These are phyloP conservation scores for Quercus ilex DNA, from an alignment of 306 rosid genomes.

Conservation along the genomic window DNA sequence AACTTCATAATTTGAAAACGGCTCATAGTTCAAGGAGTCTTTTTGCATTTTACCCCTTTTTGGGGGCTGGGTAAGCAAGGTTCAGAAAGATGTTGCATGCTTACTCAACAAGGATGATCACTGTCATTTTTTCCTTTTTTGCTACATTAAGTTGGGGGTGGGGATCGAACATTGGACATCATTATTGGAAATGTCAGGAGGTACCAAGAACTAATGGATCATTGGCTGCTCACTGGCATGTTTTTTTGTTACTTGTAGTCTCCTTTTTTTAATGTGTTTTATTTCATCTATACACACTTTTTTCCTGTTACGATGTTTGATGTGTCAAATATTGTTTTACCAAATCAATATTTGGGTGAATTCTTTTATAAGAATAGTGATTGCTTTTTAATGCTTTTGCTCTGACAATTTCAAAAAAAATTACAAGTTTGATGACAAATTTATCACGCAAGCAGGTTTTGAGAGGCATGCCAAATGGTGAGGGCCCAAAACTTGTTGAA, in stretches of 20 bases:
- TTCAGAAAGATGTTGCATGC: no score
- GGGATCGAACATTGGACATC: no score
- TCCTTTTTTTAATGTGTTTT: not conserved
- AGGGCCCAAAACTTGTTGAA: slow-evolving; percentile 88
- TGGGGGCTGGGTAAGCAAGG: no score
- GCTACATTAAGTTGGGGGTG: no score
- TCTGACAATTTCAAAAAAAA: not conserved
- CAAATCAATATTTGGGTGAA: not conserved
- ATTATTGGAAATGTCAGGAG: no score
- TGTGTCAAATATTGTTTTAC: not conserved
- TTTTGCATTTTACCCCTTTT: no score
- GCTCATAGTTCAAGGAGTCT: no score
- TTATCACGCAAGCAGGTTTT: slow-evolving; percentile 55
- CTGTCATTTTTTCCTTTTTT: not conserved
- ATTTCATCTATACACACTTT: not conserved
- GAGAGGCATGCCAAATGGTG: slow-evolving; percentile 87
- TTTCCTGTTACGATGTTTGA: not conserved
- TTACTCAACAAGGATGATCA: no score
- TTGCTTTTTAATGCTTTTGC: not conserved
- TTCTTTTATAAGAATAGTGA: not conserved
- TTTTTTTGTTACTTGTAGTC: not conserved
- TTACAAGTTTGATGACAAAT: slow-evolving; percentile 2
- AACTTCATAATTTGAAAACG: no score
- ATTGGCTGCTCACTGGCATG: not conserved
- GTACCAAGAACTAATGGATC: no score